Conservation (phyloP, 441 rosid genomes). For the Syzygium syzygioides region DNA sequence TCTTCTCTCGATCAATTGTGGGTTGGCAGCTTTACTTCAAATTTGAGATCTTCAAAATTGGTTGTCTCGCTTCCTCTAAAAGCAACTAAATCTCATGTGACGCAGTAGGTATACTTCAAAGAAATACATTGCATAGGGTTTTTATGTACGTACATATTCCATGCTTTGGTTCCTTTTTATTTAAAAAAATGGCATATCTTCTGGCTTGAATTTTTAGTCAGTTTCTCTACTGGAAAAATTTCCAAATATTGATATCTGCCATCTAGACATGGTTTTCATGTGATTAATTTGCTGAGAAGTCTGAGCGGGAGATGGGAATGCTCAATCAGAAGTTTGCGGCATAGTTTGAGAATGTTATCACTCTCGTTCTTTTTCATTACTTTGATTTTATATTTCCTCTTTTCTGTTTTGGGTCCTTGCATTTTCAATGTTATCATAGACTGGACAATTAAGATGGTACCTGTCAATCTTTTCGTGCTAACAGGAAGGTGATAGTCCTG, state of each 20-base stretch:
- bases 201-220: neutral
- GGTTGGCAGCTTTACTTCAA: neutral
- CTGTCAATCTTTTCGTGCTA: slow-evolving; percentile 7
- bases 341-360: neutral
- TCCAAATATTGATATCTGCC: neutral
- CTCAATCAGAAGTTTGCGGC: neutral
- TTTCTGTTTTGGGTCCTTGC: neutral
- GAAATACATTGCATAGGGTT: neutral
- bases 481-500: slow-evolving; percentile 82
- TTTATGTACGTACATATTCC: neutral
- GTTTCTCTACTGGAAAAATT: neutral
- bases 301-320: neutral
- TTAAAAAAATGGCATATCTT: neutral
- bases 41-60: neutral
- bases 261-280: neutral
- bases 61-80: neutral
- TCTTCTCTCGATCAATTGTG: neutral
- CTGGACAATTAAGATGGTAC: neutral
- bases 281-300: neutral
- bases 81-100: neutral
- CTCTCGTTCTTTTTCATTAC: neutral
- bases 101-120: neutral
- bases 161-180: neutral
- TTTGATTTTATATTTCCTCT: neutral
- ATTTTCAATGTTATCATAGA: neutral